phyloP scores from a whole-genome alignment of 2,329 filamentous ascomycete genomes.

The Claviceps arundinis region DNA sequence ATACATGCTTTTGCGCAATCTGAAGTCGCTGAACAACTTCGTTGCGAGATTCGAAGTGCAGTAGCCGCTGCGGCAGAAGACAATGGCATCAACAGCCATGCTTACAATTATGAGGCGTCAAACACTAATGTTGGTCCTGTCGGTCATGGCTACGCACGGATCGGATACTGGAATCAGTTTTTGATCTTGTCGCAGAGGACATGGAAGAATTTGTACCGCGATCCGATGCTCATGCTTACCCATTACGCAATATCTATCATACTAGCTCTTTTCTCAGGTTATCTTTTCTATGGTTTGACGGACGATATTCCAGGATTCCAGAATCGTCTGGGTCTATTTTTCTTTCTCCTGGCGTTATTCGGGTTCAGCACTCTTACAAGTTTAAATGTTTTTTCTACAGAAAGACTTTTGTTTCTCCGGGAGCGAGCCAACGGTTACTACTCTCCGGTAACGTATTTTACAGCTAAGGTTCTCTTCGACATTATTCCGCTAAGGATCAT shows the following conservation, averaged over 20 bases:
- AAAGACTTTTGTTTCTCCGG: slow-evolving; percentile 79
- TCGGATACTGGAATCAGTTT: slow-evolving; percentile 73
- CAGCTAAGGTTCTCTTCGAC: slow-evolving; percentile 95
- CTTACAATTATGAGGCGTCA: slow-evolving; percentile 29
- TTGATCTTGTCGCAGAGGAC: slow-evolving; percentile 78
- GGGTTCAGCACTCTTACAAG: slow-evolving; percentile 94
- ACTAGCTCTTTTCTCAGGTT: slow-evolving; percentile 85
- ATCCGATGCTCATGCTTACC: slow-evolving; percentile 95
- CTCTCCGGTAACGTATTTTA: slow-evolving; percentile 82
- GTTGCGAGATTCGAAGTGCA: slow-evolving; percentile 65
- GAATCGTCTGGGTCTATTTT: slow-evolving; percentile 91
- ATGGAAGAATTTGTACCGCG: slow-evolving; percentile 94
- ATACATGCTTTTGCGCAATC: slow-evolving; percentile 66
- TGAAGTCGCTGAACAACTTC: slow-evolving; percentile 59
- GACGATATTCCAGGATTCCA: slow-evolving; percentile 97
- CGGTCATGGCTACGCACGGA: slow-evolving; percentile 68
- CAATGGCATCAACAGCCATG: slow-evolving; percentile 50
- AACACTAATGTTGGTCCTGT: slow-evolving; percentile 45
- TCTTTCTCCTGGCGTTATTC: slow-evolving; percentile 90
- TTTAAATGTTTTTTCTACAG: slow-evolving; percentile 82
- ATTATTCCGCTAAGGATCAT: slow-evolving; percentile 89
- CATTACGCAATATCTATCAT: slow-evolving; percentile 96
- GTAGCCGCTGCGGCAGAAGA: slow-evolving; percentile 50
- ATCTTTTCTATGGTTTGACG: slow-evolving; percentile 89
- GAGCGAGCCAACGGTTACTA: slow-evolving; percentile 97